Evolutionary conservation across 345 rosid genomes (phyloP).

Genomic region (Hypericum androsaemum): DNA sequence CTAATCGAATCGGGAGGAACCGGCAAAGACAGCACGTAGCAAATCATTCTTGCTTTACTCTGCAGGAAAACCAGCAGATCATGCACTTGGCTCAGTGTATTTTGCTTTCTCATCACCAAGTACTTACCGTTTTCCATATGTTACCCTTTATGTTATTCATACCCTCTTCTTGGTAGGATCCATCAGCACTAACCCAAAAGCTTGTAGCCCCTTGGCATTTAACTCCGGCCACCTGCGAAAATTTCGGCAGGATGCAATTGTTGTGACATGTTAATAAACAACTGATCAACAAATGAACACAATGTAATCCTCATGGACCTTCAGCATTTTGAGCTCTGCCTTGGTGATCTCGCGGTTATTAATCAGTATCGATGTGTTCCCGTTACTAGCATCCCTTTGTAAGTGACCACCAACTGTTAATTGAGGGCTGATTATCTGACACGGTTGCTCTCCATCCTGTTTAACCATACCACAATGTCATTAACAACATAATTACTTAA

Average conservation of each 20-base stretch:
- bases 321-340: constrained; percentile 50
- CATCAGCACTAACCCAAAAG: constrained; percentile 60
- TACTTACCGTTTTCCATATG: constrained; percentile 61
- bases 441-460: constrained; percentile 74
- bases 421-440: constrained; percentile 54
- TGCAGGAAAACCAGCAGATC: constrained; percentile 16
- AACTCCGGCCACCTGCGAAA: constrained; percentile 45
- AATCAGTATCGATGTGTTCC: constrained; percentile 46
- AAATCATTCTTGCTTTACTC: constrained; percentile 37
- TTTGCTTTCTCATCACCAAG: constrained; percentile 4
- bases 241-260: constrained; percentile 11
- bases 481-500: neutral
- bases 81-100: no score
- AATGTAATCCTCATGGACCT: constrained; percentile 34
- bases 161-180: constrained; percentile 69
- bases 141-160: constrained; percentile 36
- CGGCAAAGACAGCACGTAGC: constrained; percentile 51
- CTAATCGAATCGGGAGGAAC: constrained; percentile 30
- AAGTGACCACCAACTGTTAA: constrained; percentile 46
- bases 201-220: constrained; percentile 62
- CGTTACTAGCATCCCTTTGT: constrained; percentile 49
- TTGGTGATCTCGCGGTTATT: constrained; percentile 64
- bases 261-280: constrained; percentile 4
- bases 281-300: constrained; percentile 6
- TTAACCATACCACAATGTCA: constrained; percentile 9